Evolutionary conservation across 1,284 basidiomycete genomes (phyloP).

Genomic region (Pseudozyma hubeiensis): DNA sequence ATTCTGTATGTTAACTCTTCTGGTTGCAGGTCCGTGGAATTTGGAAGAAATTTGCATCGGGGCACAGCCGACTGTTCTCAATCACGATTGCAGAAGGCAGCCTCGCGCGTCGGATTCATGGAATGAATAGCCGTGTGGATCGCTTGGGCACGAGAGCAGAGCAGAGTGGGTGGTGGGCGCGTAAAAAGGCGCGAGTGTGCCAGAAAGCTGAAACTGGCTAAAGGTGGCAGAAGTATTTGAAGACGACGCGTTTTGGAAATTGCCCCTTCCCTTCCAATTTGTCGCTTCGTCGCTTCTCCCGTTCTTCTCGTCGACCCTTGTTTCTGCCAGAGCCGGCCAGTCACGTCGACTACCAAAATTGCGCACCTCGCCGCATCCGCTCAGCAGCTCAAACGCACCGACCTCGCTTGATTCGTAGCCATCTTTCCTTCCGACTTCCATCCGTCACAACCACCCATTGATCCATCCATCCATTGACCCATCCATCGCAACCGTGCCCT

Average conservation of each 20-base stretch:
- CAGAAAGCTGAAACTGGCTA: neutral
- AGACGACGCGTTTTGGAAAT: conserved; percentile 35
- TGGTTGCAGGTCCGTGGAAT: neutral
- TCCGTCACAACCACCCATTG: neutral
- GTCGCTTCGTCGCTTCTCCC: conserved; percentile 8
- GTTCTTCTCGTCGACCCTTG: neutral
- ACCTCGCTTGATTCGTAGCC: neutral
- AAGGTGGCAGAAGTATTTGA: conserved; percentile 28
- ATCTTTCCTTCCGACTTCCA: neutral
- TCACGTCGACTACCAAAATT: conserved; percentile 22
- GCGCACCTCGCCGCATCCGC: neutral
- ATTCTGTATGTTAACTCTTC: no score
- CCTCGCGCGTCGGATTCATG: neutral
- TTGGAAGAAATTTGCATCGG: conserved; percentile 4
- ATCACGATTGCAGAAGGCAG: neutral
- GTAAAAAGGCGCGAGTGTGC: neutral
- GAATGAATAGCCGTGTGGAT: no score
- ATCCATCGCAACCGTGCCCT: neutral
- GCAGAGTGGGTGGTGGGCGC: neutral
- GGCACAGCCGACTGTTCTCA: neutral
- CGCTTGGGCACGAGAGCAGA: neutral
- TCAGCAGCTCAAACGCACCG: neutral
- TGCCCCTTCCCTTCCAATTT: conserved; percentile 36
- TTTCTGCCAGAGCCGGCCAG: neutral
- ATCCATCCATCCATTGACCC: conserved; percentile 11